Conservation (phyloP, 805 yeast species). For the Starmerella floricola region DNA sequence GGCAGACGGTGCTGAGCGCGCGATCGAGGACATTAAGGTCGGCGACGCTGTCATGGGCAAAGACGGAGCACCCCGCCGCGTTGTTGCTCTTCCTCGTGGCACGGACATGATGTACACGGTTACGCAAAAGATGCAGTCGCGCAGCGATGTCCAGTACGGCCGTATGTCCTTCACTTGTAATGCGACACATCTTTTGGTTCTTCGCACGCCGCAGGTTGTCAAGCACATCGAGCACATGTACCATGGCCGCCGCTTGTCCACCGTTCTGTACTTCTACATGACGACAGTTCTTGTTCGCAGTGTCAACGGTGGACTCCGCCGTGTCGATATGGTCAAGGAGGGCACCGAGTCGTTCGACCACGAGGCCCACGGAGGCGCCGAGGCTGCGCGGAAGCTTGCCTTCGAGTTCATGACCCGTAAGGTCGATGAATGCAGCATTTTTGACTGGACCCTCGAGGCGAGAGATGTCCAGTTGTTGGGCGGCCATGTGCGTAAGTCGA, state of each 20-base stretch:
- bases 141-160: constrained; percentile 9
- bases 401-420: constrained; percentile 21
- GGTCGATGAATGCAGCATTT: constrained; percentile 12
- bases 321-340: constrained; percentile 24
- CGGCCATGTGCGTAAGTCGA: constrained; percentile 26
- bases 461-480: constrained; percentile 28
- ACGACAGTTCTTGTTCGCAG: neutral
- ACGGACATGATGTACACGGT: constrained; percentile 34
- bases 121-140: constrained; percentile 20
- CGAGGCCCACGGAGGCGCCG: constrained; percentile 22
- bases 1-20: constrained; percentile 33
- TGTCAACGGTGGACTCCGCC: constrained; percentile 1
- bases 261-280: constrained; percentile 6
- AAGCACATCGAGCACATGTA: constrained; percentile 1
- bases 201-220: constrained; percentile 29
- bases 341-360: constrained; percentile 24
- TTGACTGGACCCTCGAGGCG: constrained; percentile 35
- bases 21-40: constrained; percentile 30
- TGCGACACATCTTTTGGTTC: constrained; percentile 33
- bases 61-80: constrained; percentile 34
- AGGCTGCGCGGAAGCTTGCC: constrained; percentile 17
- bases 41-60: constrained; percentile 36
- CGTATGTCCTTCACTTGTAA: constrained; percentile 28
- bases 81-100: constrained; percentile 36
- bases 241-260: neutral